phyloP scores from a whole-genome alignment of 805 yeast genomes.

The Schizosaccharomyces osmophilus region DNA sequence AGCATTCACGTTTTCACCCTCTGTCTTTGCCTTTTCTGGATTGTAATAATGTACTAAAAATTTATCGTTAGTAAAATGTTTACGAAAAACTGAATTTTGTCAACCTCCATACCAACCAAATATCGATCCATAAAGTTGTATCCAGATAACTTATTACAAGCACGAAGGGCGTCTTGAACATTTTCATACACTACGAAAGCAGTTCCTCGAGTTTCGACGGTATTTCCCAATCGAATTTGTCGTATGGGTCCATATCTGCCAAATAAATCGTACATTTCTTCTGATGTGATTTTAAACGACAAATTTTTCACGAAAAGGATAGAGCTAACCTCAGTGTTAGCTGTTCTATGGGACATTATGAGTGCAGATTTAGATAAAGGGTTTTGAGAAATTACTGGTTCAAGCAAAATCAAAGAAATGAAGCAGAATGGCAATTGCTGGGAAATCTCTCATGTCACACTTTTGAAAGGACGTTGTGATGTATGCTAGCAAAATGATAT shows the following conservation, averaged over 20 bases:
- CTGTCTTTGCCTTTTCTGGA: neutral
- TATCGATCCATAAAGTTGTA: conserved; percentile 35
- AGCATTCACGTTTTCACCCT: neutral
- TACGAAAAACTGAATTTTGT: neutral
- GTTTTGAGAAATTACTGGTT: no score
- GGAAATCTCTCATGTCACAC: no score
- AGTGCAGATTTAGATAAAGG: neutral
- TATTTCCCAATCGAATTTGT: conserved; percentile 13
- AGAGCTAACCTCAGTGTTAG: conserved; percentile 9
- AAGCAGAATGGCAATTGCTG: no score
- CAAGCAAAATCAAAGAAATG: no score
- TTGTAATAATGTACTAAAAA: neutral
- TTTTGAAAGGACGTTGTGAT: no score
- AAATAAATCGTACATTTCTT: conserved; percentile 26
- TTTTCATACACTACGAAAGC: conserved; percentile 32
- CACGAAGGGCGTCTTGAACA: conserved; percentile 23
- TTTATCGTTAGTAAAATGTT: neutral
- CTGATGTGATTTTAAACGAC: conserved; percentile 24
- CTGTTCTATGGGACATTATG: neutral
- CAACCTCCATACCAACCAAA: conserved; percentile 17
- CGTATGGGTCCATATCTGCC: conserved; percentile 30
- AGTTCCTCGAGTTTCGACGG: conserved; percentile 23
- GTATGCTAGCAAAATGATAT: no score
- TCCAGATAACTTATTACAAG: conserved; percentile 33
- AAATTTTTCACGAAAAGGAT: conserved; percentile 31